Conservation (phyloP, 2,329 filamentous ascomycete genomes). For the Lachnum nothofagi region DNA sequence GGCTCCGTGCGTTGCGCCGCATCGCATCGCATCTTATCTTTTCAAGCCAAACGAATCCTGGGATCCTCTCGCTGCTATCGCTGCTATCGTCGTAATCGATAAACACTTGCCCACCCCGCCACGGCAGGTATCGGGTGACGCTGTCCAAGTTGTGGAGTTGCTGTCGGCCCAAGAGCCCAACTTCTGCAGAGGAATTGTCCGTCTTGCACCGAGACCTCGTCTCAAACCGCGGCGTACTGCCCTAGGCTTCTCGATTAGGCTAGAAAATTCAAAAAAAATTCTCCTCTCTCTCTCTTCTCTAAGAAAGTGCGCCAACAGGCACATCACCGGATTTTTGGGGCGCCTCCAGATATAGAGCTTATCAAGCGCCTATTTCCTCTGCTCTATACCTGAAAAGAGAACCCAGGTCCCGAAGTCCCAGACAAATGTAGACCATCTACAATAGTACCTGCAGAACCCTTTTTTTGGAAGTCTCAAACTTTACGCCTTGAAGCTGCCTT, state of each 20-base stretch:
- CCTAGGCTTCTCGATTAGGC: neutral
- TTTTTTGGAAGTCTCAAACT: constrained; percentile 1
- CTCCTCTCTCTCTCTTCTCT: too few relatives aligned
- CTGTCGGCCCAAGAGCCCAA: neutral
- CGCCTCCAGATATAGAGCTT: too few relatives aligned
- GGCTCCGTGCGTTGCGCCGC: constrained; percentile 7
- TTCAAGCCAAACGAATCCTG: constrained; percentile 7
- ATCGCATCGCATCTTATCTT: constrained; percentile 5
- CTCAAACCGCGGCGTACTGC: constrained; percentile 5
- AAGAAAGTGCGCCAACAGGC: too few relatives aligned
- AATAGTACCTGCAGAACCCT: constrained; percentile 24
- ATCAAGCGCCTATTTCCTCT: neutral
- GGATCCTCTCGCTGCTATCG: too few relatives aligned
- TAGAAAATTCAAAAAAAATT: neutral
- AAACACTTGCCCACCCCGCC: neutral
- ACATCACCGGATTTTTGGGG: too few relatives aligned
- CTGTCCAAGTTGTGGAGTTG: neutral
- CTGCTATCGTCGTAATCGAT: constrained; percentile 14
- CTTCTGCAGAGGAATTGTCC: neutral
- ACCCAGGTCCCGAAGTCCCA: neutral
- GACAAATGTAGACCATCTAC: neutral
- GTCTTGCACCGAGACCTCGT: neutral
- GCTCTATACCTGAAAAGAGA: neutral
- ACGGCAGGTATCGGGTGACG: neutral
- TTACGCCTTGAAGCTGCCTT: constrained; percentile 3